Base-by-base conservation (phyloP, 805 yeast genomes). In the Hanseniaspora vineae region DNA sequence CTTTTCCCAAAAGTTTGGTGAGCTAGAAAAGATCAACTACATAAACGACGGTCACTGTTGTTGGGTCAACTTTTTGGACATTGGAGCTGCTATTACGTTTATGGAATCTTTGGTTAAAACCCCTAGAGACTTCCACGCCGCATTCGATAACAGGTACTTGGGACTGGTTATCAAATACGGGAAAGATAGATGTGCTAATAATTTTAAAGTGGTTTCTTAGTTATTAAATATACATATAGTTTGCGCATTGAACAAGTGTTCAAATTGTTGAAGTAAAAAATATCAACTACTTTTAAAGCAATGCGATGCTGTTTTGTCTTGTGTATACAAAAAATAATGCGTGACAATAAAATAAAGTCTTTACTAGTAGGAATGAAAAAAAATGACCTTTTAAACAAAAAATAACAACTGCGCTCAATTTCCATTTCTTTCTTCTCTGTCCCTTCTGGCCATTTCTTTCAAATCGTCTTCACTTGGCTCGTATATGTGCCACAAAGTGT, bases 401-500 rank as follows among this genome's bases (percentile, higher is more conserved):
- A 4, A 15, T 8, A 42, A 32, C 5, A 6, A 35, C 31, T n/a
- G 10, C 12, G 6, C 39, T 9, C n/a, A 29, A 9, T 14, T 32
- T 33, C 42, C 50, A 49, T 78, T 70, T 65, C 85, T 73, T 62
- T 75, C 78, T 55, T 73, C 75, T 54, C 88, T 70, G 63, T 84
- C 94, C 62, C 77, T 69, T 54, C 70, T 71, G 2, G 86, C 82
- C 47, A 84, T 83, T 55, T 79, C 78, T 54, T 72, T 70, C 53
- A 84, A 68, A 65, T 84, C 95, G 58, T 84, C 90, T 62, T 81
- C 89, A 66, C 89, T 81, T 14, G 95, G 95, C 59, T 84, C 95
- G 61, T 81, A 84, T 44, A 87, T 83, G 63, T 86, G 96, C 95
- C 95, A 86, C 42, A 86, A 69, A 0, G 89, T 84, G 63, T 86